These are phyloP conservation scores for Biscogniauxia marginata DNA, from an alignment of 2,329 filamentous ascomycete genomes.

Conservation along the genomic window DNA sequence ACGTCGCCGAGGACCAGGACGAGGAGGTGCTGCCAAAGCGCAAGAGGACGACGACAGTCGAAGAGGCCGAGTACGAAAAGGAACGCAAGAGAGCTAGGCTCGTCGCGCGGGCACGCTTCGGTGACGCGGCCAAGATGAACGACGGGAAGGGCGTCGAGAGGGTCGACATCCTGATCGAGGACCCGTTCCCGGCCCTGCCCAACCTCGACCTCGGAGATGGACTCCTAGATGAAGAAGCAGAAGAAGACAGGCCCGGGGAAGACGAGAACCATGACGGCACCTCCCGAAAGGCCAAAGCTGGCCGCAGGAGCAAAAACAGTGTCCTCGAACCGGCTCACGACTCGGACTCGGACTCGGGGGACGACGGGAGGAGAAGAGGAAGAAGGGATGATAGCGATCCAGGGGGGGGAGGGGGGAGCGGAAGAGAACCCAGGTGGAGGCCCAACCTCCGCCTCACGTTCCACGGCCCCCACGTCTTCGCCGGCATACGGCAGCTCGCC, in stretches of 20 bases:
- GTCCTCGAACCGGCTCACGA: too few relatives aligned
- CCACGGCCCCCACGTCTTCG: conserved; percentile 75
- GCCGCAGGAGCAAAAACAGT: not conserved
- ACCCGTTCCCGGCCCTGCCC: conserved; percentile 47
- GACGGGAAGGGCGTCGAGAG: conserved; percentile 63
- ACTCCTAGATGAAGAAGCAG: not conserved
- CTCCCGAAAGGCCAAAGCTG: too few relatives aligned
- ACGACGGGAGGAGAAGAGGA: not conserved
- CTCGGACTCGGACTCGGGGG: too few relatives aligned
- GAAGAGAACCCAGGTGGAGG: too few relatives aligned
- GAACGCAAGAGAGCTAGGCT: conserved; percentile 57
- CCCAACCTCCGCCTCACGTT: conserved; percentile 67
- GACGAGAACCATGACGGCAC: not conserved
- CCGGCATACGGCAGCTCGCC: conserved; percentile 73
- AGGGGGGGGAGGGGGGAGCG: too few relatives aligned
- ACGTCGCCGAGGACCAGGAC: conserved; percentile 29
- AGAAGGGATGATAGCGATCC: too few relatives aligned
- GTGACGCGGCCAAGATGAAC: conserved; percentile 52
- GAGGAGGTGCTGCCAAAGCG: conserved; percentile 11
- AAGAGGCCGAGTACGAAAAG: conserved; percentile 31
- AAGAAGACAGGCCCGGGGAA: not conserved
- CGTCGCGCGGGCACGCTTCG: conserved; percentile 69
- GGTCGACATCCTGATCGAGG: conserved; percentile 59
- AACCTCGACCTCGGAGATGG: not conserved
- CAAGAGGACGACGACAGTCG: conserved; percentile 22